These are phyloP conservation scores for Ogataea nitratoaversa DNA, from an alignment of 805 yeast genomes.

Conservation along the genomic window DNA sequence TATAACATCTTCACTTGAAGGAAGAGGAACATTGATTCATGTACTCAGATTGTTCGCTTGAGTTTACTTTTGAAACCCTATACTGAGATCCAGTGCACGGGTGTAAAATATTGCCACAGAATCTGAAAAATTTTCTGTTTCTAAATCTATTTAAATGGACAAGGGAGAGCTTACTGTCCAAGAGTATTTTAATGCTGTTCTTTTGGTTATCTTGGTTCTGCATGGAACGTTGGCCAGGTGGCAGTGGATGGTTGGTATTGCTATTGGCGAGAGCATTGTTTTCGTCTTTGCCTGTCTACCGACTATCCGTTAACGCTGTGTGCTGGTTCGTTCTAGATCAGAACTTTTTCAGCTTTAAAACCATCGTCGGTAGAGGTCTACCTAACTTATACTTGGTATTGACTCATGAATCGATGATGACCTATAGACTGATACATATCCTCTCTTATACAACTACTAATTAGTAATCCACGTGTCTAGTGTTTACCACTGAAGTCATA, in stretches of 20 bases:
- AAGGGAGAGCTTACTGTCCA: no score
- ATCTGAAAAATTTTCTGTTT: no score
- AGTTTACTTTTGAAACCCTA: no score
- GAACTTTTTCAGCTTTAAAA: conserved; percentile 68
- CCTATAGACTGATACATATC: conserved; percentile 77
- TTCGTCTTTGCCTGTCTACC: conserved; percentile 1
- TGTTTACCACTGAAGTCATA: no score
- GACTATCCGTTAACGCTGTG: conserved; percentile 15
- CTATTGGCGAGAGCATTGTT: neutral
- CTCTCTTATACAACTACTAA: no score
- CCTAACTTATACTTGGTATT: conserved; percentile 34
- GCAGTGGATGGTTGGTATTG: conserved; percentile 7
- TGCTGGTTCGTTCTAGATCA: conserved; percentile 20
- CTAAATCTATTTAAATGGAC: no score
- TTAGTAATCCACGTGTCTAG: no score
- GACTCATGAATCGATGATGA: conserved; percentile 97
- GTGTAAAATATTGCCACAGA: no score
- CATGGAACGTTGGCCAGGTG: conserved; percentile 11
- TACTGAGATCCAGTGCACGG: no score
- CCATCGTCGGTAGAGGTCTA: conserved; percentile 98
- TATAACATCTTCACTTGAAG: no score
- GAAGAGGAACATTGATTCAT: no score
- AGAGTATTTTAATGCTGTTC: neutral
- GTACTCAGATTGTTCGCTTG: no score
- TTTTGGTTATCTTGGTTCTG: neutral